Evolutionary conservation across 2,329 filamentous ascomycete species (phyloP).

Genomic region (Blastomyces gilchristii): DNA sequence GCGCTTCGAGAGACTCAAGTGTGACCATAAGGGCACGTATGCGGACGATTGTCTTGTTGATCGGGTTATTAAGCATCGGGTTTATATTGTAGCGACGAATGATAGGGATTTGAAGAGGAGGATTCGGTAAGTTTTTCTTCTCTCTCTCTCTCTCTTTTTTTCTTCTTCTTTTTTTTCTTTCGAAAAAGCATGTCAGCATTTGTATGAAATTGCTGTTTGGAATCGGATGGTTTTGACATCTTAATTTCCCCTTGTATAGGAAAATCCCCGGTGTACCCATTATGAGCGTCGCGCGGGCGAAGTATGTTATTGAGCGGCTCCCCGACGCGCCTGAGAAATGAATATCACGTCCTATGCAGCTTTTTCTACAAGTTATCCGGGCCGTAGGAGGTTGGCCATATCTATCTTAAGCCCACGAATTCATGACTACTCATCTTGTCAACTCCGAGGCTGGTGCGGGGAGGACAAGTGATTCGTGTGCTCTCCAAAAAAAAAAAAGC

Average conservation of each 20-base stretch:
- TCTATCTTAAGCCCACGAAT: background rate
- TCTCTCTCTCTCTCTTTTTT: background rate
- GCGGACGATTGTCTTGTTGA: conserved; percentile 80
- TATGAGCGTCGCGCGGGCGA: conserved; percentile 73
- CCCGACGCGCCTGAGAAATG: conserved; percentile 66
- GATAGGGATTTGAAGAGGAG: conserved; percentile 69
- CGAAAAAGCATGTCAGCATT: too few species aligned
- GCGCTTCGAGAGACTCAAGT: conserved; percentile 73
- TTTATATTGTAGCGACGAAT: conserved; percentile 66
- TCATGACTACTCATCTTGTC: background rate
- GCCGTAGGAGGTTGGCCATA: background rate
- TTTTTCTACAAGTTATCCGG: background rate
- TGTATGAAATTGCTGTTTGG: background rate
- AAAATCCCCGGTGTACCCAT: conserved; percentile 64
- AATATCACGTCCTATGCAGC: background rate
- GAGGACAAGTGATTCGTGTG: background rate
- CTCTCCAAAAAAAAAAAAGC: background rate
- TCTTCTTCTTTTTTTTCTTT: conserved; percentile 3
- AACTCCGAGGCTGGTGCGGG: background rate
- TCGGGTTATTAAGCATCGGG: conserved; percentile 58
- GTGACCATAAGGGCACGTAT: conserved; percentile 82
- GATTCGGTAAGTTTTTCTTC: conserved; percentile 44
- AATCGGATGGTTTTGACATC: background rate
- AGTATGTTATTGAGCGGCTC: conserved; percentile 88
- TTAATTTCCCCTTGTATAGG: conserved; percentile 9